phyloP scores from a whole-genome alignment of 306 rosid species.

The Senna siamea region DNA sequence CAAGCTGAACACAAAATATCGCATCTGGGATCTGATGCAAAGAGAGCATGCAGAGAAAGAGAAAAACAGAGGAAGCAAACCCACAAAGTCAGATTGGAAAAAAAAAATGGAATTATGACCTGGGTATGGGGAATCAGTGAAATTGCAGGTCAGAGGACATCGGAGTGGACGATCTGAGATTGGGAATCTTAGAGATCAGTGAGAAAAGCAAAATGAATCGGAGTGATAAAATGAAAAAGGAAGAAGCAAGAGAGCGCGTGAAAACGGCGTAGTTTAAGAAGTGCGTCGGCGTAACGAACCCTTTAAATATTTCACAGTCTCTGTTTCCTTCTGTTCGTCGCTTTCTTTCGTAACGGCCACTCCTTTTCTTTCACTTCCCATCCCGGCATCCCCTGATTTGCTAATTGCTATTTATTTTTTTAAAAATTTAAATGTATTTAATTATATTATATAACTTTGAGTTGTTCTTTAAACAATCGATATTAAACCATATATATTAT shows the following conservation, averaged over 20 bases:
- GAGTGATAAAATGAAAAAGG: not conserved
- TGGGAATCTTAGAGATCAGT: conserved; percentile 6
- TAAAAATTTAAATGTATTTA: too few species aligned
- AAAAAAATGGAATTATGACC: not conserved
- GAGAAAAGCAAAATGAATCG: not conserved
- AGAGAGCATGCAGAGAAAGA: not conserved
- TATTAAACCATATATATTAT: too few species aligned
- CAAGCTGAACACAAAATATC: conserved; percentile 26
- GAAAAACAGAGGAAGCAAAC: not conserved
- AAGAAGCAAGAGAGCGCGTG: not conserved
- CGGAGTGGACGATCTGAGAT: not conserved
- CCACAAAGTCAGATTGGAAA: not conserved
- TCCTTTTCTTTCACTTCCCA: not conserved
- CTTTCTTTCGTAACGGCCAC: conserved; percentile 19
- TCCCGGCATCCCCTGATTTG: too few species aligned
- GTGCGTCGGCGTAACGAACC: not conserved
- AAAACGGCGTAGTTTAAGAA: conserved; percentile 17
- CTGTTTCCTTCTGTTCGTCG: not conserved
- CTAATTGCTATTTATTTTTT: too few species aligned
- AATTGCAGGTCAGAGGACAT: not conserved
- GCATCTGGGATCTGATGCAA: conserved; percentile 30
- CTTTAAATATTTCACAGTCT: not conserved
- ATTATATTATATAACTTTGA: too few species aligned
- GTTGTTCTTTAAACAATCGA: too few species aligned
- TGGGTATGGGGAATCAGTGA: not conserved